Conservation (phyloP, 352 stramenopile genomes). For the Phytopythium chamaehyphon region DNA sequence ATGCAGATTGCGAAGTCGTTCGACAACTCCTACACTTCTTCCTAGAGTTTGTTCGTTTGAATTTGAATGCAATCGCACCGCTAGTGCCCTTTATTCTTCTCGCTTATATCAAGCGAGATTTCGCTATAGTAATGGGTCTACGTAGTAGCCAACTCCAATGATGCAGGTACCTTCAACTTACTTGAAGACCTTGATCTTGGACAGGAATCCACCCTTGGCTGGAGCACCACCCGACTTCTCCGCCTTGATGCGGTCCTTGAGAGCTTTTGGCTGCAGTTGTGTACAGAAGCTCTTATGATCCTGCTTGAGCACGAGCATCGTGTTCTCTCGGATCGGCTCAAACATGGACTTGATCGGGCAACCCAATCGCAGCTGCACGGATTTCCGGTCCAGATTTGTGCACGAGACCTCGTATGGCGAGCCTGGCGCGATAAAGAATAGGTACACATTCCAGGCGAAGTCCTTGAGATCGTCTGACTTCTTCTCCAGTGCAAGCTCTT, state of each 20-base stretch:
- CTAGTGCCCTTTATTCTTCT: no score
- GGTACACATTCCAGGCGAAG: constrained; percentile 75
- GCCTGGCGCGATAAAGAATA: constrained; percentile 77
- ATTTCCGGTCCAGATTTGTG: constrained; percentile 79
- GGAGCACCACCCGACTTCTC: constrained; percentile 39
- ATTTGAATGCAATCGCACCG: no score
- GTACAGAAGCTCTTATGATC: constrained; percentile 78
- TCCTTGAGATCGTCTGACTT: constrained; percentile 74
- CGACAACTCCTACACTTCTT: no score
- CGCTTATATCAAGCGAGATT: no score
- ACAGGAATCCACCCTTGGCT: constrained; percentile 57
- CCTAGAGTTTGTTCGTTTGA: no score
- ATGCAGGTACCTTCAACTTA: not conserved
- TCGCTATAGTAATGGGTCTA: no score
- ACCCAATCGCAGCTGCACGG: constrained; percentile 72
- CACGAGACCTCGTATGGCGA: constrained; percentile 80
- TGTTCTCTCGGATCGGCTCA: constrained; percentile 83
- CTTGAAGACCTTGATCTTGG: constrained; percentile 71
- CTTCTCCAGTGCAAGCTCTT: constrained; percentile 67
- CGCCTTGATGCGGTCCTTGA: constrained; percentile 71
- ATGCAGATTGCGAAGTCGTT: no score
- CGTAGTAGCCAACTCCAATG: not conserved
- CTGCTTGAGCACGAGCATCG: constrained; percentile 79
- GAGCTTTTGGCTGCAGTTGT: constrained; percentile 62
- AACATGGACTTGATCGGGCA: constrained; percentile 82